Percentiles rank a stretch among this genome's conserved stretches.
Conservation (phyloP, 2,329 filamentous ascomycete genomes). For the Pseudogymnoascus sp. region DNA sequence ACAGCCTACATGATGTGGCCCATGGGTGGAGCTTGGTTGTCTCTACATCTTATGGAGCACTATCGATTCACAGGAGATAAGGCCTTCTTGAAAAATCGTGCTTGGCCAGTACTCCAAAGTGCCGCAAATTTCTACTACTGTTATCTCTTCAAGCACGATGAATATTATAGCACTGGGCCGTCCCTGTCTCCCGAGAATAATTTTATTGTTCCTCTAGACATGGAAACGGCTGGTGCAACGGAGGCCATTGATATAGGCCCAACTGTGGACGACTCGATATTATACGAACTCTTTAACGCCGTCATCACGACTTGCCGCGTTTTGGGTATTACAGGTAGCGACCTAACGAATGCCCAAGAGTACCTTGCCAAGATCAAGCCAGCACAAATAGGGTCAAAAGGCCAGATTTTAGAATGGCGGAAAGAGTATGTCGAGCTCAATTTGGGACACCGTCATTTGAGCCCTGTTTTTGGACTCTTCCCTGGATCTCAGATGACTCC, state of each 20-base stretch:
- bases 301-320: neutral
- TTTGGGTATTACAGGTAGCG: neutral
- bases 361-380: neutral
- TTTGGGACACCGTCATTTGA: slow-evolving; percentile 43
- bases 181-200: slow-evolving; percentile 29
- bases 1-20: slow-evolving; percentile 19
- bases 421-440: slow-evolving; percentile 33
- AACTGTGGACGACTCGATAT: slow-evolving; percentile 33
- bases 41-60: slow-evolving; percentile 19
- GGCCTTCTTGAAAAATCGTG: slow-evolving; percentile 15
- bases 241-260: slow-evolving; percentile 25
- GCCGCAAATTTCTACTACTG: slow-evolving; percentile 33
- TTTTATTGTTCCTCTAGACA: slow-evolving; percentile 16
- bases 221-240: neutral
- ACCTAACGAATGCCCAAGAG: neutral
- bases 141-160: slow-evolving; percentile 29
- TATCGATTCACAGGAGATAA: slow-evolving; percentile 18
- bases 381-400: neutral
- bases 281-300: slow-evolving; percentile 29
- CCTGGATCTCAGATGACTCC: slow-evolving; percentile 35
- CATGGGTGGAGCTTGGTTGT: slow-evolving; percentile 19
- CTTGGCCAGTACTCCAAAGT: slow-evolving; percentile 27
- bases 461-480: slow-evolving; percentile 41
- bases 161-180: slow-evolving; percentile 28
- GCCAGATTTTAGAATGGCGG: slow-evolving; percentile 31